Conservation (phyloP, 177 flowering plant genomes). For the Tripterygium wilfordii region DNA sequence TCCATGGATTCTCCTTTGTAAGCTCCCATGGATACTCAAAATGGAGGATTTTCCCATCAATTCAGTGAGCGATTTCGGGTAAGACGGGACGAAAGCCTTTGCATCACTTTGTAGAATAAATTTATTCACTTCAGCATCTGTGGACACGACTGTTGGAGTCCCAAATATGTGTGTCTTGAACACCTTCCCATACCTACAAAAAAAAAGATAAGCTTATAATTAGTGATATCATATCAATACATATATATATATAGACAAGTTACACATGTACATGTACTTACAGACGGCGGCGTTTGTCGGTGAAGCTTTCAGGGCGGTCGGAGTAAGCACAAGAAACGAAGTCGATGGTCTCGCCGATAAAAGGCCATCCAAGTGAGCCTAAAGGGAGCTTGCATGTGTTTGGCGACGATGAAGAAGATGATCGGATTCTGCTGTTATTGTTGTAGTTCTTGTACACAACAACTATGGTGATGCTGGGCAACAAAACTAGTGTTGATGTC, state of each 20-base stretch:
- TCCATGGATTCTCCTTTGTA: constrained; percentile 86
- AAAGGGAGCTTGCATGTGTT: constrained; percentile 35
- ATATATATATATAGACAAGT: no score
- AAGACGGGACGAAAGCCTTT: constrained; percentile 66
- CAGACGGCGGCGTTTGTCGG: constrained; percentile 73
- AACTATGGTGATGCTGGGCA: constrained; percentile 1
- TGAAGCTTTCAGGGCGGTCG: constrained; percentile 73
- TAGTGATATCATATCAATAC: no score
- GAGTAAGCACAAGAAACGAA: constrained; percentile 85
- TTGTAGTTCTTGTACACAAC: constrained; percentile 16
- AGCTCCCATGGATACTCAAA: constrained; percentile 68
- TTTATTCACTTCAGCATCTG: constrained; percentile 80
- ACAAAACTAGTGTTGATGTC: constrained; percentile 14
- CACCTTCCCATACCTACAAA: constrained; percentile 86
- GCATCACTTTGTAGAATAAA: constrained; percentile 79
- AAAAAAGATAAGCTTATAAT: background rate
- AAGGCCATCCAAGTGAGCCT: constrained; percentile 84
- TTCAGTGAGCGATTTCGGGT: constrained; percentile 82
- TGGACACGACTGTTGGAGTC: constrained; percentile 70
- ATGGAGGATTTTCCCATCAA: constrained; percentile 91
- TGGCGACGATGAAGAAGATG: constrained; percentile 3
- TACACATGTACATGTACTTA: constrained; percentile 24
- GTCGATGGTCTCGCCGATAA: constrained; percentile 82
- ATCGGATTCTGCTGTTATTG: constrained; percentile 3
- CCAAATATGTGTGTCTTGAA: constrained; percentile 96